Evolutionary conservation across 192 early-diverging fungal species (phyloP).

Genomic region (Backusella liffmaniae): DNA sequence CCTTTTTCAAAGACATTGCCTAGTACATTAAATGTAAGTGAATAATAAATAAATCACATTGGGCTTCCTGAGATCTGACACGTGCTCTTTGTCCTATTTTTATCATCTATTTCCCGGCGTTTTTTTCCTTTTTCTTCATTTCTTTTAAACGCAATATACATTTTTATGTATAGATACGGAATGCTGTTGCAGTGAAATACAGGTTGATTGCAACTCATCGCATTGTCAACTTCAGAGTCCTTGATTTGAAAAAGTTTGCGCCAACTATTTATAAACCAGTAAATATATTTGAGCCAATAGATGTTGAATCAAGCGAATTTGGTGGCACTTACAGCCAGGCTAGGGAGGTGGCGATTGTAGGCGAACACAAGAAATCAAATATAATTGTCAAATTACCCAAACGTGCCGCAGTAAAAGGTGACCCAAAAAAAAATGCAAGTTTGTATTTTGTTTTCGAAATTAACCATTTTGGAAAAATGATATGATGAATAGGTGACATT

Average conservation of each 20-base stretch:
- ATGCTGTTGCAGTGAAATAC: not conserved
- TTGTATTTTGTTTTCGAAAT: not conserved
- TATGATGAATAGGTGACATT: not conserved
- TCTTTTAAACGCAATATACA: not conserved
- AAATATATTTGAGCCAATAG: not conserved
- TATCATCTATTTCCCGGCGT: not conserved
- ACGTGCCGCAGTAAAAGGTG: slow-evolving; percentile 14
- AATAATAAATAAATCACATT: not conserved
- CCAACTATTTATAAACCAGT: not conserved
- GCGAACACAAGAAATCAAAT: not conserved
- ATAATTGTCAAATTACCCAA: slow-evolving; percentile 11
- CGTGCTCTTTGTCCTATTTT: not conserved
- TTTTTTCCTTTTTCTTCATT: not conserved
- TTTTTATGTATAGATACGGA: not conserved
- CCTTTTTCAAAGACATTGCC: not conserved
- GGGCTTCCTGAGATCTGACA: not conserved
- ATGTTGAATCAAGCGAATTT: not conserved
- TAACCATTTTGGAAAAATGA: not conserved
- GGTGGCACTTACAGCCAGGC: not conserved
- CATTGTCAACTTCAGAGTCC: not conserved
- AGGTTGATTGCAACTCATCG: not conserved
- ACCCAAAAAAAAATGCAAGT: not conserved
- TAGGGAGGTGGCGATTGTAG: not conserved
- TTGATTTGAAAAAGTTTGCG: not conserved
- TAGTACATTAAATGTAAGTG: slow-evolving; percentile 12